Percentiles rank a stretch among this genome's conserved stretches.
These are phyloP conservation scores for Rhizopus arrhizus DNA, from an alignment of 371 early-diverging fungal genomes.

Conservation along the genomic window DNA sequence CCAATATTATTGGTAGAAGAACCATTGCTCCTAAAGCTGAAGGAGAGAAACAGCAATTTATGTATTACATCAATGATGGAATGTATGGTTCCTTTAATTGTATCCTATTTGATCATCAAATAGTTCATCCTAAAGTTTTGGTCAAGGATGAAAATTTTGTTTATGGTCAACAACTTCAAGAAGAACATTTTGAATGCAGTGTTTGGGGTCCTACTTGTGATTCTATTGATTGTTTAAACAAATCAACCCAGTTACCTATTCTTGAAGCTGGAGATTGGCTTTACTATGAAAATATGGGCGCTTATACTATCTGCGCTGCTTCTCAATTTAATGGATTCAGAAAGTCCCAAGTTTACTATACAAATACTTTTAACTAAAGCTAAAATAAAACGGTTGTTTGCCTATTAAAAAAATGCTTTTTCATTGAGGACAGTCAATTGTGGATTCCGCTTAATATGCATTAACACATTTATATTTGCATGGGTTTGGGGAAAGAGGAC, in stretches of 20 bases:
- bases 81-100: conserved; percentile 98
- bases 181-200: conserved; percentile 62
- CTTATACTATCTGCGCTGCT: conserved; percentile 91
- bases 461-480: too few relatives aligned
- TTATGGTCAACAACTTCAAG: conserved; percentile 33
- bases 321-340: conserved; percentile 92
- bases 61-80: conserved; percentile 98
- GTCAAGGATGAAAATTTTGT: conserved; percentile 49
- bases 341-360: conserved; percentile 82
- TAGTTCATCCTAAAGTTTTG: conserved; percentile 64
- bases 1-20: conserved; percentile 90
- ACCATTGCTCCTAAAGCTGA: conserved; percentile 51
- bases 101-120: conserved; percentile 94
- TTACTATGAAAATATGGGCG: conserved; percentile 94
- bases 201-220: conserved; percentile 99
- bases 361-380: conserved; percentile 64
- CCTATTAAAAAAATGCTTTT: too few relatives aligned
- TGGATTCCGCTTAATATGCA: too few relatives aligned
- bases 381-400: too few relatives aligned
- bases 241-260: conserved; percentile 73
- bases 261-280: conserved; percentile 96
- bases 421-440: too few relatives aligned
- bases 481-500: too few relatives aligned
- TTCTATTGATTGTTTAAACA: conserved; percentile 91
- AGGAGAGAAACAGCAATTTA: conserved; percentile 66